These are phyloP conservation scores for Alternaria tenuissima DNA, from an alignment of 2,329 filamentous ascomycete genomes.

Conservation along the genomic window DNA sequence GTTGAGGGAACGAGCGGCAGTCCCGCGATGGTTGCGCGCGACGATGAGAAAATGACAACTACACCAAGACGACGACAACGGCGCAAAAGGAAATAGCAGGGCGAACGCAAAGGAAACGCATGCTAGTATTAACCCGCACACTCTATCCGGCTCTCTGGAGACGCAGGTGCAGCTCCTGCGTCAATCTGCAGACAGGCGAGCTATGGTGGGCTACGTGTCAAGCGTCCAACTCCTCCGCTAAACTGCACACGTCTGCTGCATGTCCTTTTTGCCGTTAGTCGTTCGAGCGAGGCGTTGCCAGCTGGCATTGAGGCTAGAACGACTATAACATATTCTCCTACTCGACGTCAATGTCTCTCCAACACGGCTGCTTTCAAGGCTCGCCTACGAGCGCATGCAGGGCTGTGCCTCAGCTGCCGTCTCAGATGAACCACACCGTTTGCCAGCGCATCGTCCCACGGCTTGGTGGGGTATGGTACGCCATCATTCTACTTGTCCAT, in stretches of 20 bases:
- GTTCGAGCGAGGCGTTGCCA: slow-evolving; percentile 47
- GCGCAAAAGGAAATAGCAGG: slow-evolving; percentile 34
- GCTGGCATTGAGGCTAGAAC: slow-evolving; percentile 45
- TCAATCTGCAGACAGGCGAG: slow-evolving; percentile 51
- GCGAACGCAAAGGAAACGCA: slow-evolving; percentile 35
- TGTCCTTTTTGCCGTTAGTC: slow-evolving; percentile 36
- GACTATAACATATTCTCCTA: slow-evolving; percentile 29
- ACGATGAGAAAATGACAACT: slow-evolving; percentile 13
- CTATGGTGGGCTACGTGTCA: slow-evolving; percentile 48
- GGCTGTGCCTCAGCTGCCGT: slow-evolving; percentile 33
- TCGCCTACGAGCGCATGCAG: slow-evolving; percentile 31
- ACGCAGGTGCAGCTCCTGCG: slow-evolving; percentile 51
- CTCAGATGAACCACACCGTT: slow-evolving; percentile 27
- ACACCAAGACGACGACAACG: slow-evolving; percentile 17
- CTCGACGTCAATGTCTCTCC: slow-evolving; percentile 29
- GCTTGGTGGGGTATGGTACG: slow-evolving; percentile 25
- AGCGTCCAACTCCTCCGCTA: slow-evolving; percentile 46
- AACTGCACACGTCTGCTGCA: slow-evolving; percentile 42
- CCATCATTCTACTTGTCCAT: slow-evolving; percentile 21
- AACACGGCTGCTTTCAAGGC: slow-evolving; percentile 22
- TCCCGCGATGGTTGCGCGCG: slow-evolving; percentile 30
- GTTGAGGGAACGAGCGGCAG: slow-evolving; percentile 32
- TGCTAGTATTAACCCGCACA: slow-evolving; percentile 46
- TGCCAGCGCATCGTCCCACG: slow-evolving; percentile 37
- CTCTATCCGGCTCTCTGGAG: slow-evolving; percentile 44